Evolutionary conservation across 371 early-diverging fungal species (phyloP), one percentile per base, ranked within the genome.

Genomic region (Mucor indicus): DNA sequence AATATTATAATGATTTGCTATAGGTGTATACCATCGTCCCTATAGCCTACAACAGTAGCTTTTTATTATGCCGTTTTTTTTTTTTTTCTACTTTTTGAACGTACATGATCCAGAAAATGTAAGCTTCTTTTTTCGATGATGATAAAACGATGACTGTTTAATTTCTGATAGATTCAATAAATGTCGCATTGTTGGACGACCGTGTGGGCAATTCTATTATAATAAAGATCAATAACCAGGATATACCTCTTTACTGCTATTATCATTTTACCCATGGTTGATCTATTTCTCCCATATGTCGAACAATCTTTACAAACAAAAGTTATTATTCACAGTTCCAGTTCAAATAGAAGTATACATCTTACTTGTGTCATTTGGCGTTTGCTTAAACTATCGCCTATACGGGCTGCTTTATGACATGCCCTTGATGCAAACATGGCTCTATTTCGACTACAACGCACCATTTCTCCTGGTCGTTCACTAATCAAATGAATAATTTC

Each of bases 151-250:
- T 8, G 22, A n/a, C 24, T 36, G 10, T 38, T 52, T 45, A 24
- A 44, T 24, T 2, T 52, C 27, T 16, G 48, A 36, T 17, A 85
- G 50, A 30, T 77, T 79, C 12, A 75, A 43, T 35, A 96, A 56
- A 61, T 92, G 92, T 22, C 95, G 78, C 83, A 95, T 88, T 0
- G 99, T 97, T 1, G 99, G 99, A 15, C 99, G 74, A 3, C 99
- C 99, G 55, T 99, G 99, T 13, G 99, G 99, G 58, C 99, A 99
- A 55, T 98, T 97, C 94, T 80, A 41, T 21, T 17, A 37, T 23
- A 36, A 12, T 4, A 10, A 13, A 33, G 35, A 7, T 27, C 5
- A 27, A n/a, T n/a, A n/a, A n/a, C n/a, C n/a, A n/a, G n/a, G n/a
- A n/a, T n/a, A n/a, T n/a, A n/a, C n/a, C n/a, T 27, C 11, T 27